Percentiles rank a stretch among this genome's conserved stretches.
phyloP scores from a whole-genome alignment of 345 rosid species.

The Linum lewisii region DNA sequence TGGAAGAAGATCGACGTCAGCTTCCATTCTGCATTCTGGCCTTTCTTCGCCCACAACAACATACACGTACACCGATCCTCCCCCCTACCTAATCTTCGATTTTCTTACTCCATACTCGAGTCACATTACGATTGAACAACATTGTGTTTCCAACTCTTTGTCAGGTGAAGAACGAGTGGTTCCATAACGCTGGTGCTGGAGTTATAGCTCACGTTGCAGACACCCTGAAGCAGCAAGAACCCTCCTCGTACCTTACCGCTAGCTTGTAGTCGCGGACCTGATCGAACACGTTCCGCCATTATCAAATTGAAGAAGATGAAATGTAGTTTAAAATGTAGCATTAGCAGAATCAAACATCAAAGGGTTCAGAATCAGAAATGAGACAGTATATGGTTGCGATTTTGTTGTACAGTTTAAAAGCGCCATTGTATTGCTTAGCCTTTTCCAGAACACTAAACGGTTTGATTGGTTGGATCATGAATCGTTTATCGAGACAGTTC shows the following conservation, averaged over 20 bases:
- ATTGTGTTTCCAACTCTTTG: neutral
- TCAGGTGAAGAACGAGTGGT: constrained; percentile 85
- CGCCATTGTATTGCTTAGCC: no score
- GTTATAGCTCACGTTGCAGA: constrained; percentile 94
- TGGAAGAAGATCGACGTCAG: constrained; percentile 98
- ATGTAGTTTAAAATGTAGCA: no score
- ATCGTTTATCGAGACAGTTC: no score
- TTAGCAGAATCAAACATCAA: no score
- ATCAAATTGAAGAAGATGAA: no score
- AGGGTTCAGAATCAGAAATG: no score
- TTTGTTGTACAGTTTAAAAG: no score
- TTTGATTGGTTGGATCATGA: no score
- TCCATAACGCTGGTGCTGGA: constrained; percentile 79
- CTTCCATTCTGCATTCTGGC: constrained; percentile 88
- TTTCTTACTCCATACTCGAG: neutral
- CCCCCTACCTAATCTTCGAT: constrained; percentile 5
- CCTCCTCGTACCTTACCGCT: constrained; percentile 40
- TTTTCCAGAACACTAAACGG: no score
- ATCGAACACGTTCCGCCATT: no score
- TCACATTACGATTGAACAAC: neutral
- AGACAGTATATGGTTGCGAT: no score
- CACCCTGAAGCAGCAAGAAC: constrained; percentile 74
- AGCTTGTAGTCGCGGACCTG: constrained; percentile 35
- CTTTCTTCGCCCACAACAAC: constrained; percentile 92
- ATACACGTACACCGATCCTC: constrained; percentile 47